These are phyloP conservation scores for Trichoderma atrobrunneum DNA, from an alignment of 2,329 filamentous ascomycete species.

Conservation along the genomic window DNA sequence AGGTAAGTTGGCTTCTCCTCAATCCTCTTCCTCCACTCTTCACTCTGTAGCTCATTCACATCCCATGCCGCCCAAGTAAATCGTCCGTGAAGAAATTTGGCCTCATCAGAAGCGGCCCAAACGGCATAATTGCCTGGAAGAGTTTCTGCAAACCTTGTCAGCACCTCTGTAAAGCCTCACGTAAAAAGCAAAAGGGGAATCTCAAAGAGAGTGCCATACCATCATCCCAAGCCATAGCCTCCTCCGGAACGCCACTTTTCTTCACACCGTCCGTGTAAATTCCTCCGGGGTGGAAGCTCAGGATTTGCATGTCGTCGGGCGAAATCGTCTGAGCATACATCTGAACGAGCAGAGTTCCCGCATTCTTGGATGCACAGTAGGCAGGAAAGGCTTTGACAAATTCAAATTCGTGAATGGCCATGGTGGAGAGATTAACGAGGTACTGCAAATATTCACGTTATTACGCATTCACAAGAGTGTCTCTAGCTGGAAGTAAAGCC, in stretches of 20 bases:
- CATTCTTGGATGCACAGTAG: slow-evolving; percentile 37
- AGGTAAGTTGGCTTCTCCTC: slow-evolving; percentile 17
- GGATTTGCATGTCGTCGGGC: slow-evolving; percentile 35
- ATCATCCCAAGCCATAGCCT: not conserved
- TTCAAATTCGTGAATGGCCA: slow-evolving; percentile 26
- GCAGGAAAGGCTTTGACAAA: slow-evolving; percentile 18
- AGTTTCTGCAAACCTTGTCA: not conserved
- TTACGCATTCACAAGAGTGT: not conserved
- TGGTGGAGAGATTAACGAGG: slow-evolving; percentile 6
- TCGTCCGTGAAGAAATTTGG: slow-evolving; percentile 40
- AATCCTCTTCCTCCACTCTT: slow-evolving; percentile 9
- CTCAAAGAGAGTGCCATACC: not conserved
- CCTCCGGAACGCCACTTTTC: slow-evolving; percentile 17
- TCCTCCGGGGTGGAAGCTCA: slow-evolving; percentile 38
- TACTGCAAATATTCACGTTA: not conserved
- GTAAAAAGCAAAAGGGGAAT: not conserved
- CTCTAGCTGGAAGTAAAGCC: not conserved
- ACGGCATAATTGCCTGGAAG: slow-evolving; percentile 33
- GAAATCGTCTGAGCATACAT: slow-evolving; percentile 31
- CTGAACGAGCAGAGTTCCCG: slow-evolving; percentile 34
- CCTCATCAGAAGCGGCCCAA: slow-evolving; percentile 39
- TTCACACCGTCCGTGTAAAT: slow-evolving; percentile 31
- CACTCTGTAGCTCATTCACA: slow-evolving; percentile 27
- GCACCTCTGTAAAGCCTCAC: not conserved
- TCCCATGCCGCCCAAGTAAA: slow-evolving; percentile 43